Conservation (phyloP, 352 stramenopile species). For the Pelagophyceae sp. region DNA sequence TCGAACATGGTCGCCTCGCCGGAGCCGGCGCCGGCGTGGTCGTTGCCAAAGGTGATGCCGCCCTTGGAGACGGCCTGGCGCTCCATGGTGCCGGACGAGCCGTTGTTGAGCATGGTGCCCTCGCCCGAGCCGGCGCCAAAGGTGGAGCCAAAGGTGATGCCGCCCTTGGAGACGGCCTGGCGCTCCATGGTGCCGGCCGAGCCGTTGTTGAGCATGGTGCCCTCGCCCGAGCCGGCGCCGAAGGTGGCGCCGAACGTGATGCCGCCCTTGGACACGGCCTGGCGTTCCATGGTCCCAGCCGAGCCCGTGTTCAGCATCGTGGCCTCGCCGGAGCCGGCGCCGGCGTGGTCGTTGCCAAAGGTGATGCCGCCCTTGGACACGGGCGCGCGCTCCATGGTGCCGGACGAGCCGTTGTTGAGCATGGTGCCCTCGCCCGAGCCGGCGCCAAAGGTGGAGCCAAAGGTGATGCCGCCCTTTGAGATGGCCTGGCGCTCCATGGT, state of each 20-base stretch:
- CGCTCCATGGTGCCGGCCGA: conserved; percentile 13
- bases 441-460: neutral
- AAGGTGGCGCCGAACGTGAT: conserved; percentile 11
- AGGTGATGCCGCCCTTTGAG: neutral
- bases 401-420: neutral
- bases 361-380: conserved; percentile 6
- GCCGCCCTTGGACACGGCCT: neutral
- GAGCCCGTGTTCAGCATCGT: conserved; percentile 9
- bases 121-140: neutral
- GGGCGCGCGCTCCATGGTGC: neutral
- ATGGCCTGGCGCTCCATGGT: conserved; percentile 14
- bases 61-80: neutral
- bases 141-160: conserved; percentile 15
- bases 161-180: neutral
- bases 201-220: conserved; percentile 1
- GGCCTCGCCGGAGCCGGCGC: neutral
- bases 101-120: conserved; percentile 6
- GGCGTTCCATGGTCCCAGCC: neutral
- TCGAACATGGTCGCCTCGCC: neutral
- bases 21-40: neutral
- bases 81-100: neutral
- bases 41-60: conserved; percentile 21
- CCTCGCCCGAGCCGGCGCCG: neutral
- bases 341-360: conserved; percentile 5
- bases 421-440: neutral